A percentile compares a stretch with the other conserved stretches of the same genome.
These are phyloP conservation scores for Cryptosporidium meleagridis DNA, from an alignment of 169 alveolate genomes.

Conservation along the genomic window DNA sequence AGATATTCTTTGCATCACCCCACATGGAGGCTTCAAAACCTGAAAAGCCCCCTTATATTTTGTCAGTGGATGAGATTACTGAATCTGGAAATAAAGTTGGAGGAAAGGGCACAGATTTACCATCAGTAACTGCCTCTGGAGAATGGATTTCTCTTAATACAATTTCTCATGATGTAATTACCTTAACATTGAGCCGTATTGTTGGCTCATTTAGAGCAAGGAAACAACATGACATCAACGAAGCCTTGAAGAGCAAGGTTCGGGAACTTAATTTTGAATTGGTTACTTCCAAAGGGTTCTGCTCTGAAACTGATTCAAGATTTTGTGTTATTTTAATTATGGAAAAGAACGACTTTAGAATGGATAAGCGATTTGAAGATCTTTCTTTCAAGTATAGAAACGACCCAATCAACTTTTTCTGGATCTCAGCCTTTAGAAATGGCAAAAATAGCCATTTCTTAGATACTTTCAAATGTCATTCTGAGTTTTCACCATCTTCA, in stretches of 20 bases:
- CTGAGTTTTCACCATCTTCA: constrained; percentile 7
- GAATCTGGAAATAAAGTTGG: background rate
- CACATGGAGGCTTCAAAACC: constrained; percentile 66
- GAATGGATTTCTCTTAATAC: constrained; percentile 68
- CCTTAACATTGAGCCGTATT: constrained; percentile 58
- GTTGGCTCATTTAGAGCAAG: constrained; percentile 72
- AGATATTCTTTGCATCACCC: constrained; percentile 49
- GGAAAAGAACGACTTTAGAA: constrained; percentile 1
- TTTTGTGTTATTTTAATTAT: constrained; percentile 43
- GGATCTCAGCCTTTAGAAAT: constrained; percentile 52
- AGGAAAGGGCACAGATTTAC: background rate
- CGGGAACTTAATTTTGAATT: constrained; percentile 14
- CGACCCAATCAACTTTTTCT: constrained; percentile 65
- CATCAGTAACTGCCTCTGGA: constrained; percentile 43
- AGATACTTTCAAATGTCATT: constrained; percentile 33
- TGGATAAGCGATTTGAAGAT: constrained; percentile 11
- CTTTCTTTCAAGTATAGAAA: constrained; percentile 68
- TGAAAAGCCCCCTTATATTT: constrained; percentile 39
- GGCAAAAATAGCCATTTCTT: constrained; percentile 57
- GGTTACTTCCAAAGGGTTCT: constrained; percentile 23
- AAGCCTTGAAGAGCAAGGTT: constrained; percentile 23
- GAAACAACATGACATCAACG: constrained; percentile 24
- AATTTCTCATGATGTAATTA: constrained; percentile 53
- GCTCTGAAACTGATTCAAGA: constrained; percentile 56
- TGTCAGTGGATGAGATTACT: constrained; percentile 45